Base-by-base conservation (phyloP, 208 protist genomes). In the Crithidia mellificae region DNA sequence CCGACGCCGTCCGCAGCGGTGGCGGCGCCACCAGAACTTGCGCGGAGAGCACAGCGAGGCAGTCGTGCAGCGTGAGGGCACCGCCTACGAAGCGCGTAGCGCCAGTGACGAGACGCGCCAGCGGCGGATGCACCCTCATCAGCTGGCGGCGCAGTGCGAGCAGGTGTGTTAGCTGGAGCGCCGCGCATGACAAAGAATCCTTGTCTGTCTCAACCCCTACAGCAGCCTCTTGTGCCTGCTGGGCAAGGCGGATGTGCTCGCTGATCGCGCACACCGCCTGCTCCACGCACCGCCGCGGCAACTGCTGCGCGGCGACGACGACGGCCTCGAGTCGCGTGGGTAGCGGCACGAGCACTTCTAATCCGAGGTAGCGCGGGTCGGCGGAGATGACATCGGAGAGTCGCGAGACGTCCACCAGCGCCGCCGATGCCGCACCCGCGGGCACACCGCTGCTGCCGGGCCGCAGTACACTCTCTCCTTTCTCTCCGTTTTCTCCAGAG, bases 101-200 rank as follows among this genome's bases (percentile, higher is more conserved):
- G 3, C 70, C 70, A 8, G 62, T 69, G 63, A 75, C 41, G 6
- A 75, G 62, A 5, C 70, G 70, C 8, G 61, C 61, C 22, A 75
- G 62, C 17, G 25, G 36, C 14, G 70, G 70, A 2, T 61, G 63
- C 1, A 65, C 5, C 11, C 12, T 36, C 12, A 36, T 53, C 7
- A 75, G 47, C 6, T 9, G 52, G 36, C 46, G 47, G 17, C 70
- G 70, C 14, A 75, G 70, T 12, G n/a, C 36, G 32, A 69, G 61
- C 22, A 75, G 22, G 41, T 57, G 53, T 0, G 27, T 15, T 19
- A 74, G 30, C 34, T 38, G 24, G 19, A 22, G 6, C 17, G 50
- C 27, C 11, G 32, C 32, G 49, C n/a, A n/a, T n/a, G n/a, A n/a
- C n/a, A n/a, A n/a, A n/a, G n/a, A n/a, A n/a, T n/a, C n/a, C n/a